Percentiles rank a stretch among this genome's conserved stretches.
Conservation (phyloP, 345 rosid species). For the Eucalyptus guilfoylei region DNA sequence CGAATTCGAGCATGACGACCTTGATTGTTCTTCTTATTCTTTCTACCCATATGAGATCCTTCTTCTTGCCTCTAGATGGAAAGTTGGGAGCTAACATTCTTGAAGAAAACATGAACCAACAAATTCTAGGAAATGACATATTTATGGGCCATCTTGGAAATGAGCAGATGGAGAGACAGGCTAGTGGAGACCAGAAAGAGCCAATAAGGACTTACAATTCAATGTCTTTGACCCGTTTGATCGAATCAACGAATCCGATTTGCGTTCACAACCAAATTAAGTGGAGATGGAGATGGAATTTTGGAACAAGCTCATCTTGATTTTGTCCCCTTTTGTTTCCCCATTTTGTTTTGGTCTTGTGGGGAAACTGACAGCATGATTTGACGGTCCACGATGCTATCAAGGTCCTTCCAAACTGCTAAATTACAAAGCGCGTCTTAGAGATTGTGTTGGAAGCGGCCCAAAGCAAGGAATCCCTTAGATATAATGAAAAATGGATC, state of each 20-base stretch:
- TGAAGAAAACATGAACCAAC: neutral
- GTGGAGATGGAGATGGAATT: neutral
- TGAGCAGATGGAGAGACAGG: neutral
- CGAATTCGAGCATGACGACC: neutral
- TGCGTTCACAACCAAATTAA: neutral
- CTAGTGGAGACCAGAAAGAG: neutral
- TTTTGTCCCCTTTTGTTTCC: neutral
- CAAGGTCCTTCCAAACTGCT: neutral
- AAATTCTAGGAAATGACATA: neutral
- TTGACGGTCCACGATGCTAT: neutral
- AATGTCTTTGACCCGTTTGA: neutral
- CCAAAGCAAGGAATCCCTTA: no score
- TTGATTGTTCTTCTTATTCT: neutral
- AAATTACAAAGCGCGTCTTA: neutral
- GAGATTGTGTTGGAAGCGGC: neutral
- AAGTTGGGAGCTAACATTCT: neutral
- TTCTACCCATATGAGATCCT: neutral
- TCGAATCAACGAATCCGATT: neutral
- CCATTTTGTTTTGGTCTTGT: neutral
- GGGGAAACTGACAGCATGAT: neutral
- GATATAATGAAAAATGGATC: no score
- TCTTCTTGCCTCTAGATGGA: neutral
- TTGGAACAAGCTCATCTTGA: neutral
- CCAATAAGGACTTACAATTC: neutral
- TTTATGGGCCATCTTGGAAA: neutral